phyloP scores from a whole-genome alignment of 495 filamentous ascomycete species.

The Copromyces sp. region DNA sequence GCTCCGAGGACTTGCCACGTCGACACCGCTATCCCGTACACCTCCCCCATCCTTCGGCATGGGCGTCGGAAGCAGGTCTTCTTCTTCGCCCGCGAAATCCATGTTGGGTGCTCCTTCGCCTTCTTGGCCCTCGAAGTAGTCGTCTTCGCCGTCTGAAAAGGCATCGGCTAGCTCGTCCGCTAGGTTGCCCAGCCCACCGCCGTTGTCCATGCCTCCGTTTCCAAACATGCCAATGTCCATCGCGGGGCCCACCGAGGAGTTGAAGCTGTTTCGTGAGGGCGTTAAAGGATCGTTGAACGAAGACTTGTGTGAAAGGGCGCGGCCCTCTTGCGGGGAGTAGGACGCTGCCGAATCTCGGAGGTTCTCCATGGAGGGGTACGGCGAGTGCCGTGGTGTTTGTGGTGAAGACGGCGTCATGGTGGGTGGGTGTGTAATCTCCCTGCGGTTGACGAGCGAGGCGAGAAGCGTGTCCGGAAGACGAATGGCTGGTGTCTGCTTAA shows the following conservation, averaged over 20 bases:
- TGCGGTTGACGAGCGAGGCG: not conserved
- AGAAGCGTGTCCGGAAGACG: not conserved
- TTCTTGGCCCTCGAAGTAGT: constrained; percentile 46
- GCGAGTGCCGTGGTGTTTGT: constrained; percentile 54
- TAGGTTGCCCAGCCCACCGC: constrained; percentile 66
- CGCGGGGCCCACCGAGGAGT: constrained; percentile 27
- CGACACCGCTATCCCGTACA: constrained; percentile 34
- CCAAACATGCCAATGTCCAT: constrained; percentile 41
- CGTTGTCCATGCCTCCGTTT: constrained; percentile 25
- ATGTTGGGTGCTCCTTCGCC: constrained; percentile 24
- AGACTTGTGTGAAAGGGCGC: constrained; percentile 42
- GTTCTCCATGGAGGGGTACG: constrained; percentile 53
- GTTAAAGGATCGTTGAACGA: constrained; percentile 55
- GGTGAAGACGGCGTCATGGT: constrained; percentile 38
- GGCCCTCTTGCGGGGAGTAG: constrained; percentile 26
- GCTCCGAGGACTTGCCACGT: constrained; percentile 29
- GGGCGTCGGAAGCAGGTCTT: not conserved
- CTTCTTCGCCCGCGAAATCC: constrained; percentile 15
- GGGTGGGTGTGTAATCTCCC: not conserved
- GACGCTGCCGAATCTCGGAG: constrained; percentile 36
- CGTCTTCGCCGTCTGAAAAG: constrained; percentile 44
- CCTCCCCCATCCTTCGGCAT: constrained; percentile 11
- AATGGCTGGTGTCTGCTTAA: not conserved
- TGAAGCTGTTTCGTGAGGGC: constrained; percentile 44
- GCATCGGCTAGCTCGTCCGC: constrained; percentile 67